These are phyloP conservation scores for Bimuria novae-zelandiae DNA, from an alignment of 2,329 filamentous ascomycete genomes.

Conservation along the genomic window DNA sequence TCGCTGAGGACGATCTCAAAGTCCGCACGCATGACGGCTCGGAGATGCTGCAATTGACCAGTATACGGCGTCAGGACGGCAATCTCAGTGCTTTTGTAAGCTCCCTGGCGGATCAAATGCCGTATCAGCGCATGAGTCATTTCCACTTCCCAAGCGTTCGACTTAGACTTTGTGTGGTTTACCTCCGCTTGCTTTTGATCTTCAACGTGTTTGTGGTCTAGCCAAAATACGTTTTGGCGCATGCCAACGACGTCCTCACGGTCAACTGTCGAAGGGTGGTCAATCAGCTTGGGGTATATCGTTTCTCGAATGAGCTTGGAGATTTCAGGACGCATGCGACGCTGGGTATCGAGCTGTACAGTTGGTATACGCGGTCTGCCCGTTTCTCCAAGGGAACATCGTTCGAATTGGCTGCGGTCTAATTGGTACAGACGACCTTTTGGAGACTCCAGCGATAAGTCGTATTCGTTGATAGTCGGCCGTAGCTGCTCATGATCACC, in stretches of 20 bases:
- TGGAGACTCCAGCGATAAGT: slow-evolving; percentile 57
- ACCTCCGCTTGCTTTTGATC: slow-evolving; percentile 16
- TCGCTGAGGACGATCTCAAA: slow-evolving; percentile 70
- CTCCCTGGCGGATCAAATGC: slow-evolving; percentile 68
- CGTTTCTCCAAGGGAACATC: slow-evolving; percentile 50
- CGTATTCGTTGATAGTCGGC: slow-evolving; percentile 61
- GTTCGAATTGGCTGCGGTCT: slow-evolving; percentile 66
- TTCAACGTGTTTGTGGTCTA: slow-evolving; percentile 62
- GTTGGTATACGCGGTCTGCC: slow-evolving; percentile 31
- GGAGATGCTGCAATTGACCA: slow-evolving; percentile 61
- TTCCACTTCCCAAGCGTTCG: slow-evolving; percentile 64
- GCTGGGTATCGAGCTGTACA: slow-evolving; percentile 59
- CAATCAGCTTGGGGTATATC: slow-evolving; percentile 61
- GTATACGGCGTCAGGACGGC: slow-evolving; percentile 71
- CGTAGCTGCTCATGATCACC: slow-evolving; percentile 68
- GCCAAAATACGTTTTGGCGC: slow-evolving; percentile 61
- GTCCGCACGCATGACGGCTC: slow-evolving; percentile 48
- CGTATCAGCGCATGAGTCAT: slow-evolving; percentile 67
- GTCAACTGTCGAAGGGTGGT: slow-evolving; percentile 47
- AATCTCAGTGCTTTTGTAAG: slow-evolving; percentile 65
- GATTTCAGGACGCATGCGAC: slow-evolving; percentile 69
- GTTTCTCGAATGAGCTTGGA: slow-evolving; percentile 61
- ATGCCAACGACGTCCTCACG: slow-evolving; percentile 61
- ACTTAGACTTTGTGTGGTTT: slow-evolving; percentile 50
- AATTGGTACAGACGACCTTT: slow-evolving; percentile 58